These are phyloP conservation scores for Tetradesmus lagerheimii DNA, from an alignment of 139 green algal genomes.

Conservation along the genomic window DNA sequence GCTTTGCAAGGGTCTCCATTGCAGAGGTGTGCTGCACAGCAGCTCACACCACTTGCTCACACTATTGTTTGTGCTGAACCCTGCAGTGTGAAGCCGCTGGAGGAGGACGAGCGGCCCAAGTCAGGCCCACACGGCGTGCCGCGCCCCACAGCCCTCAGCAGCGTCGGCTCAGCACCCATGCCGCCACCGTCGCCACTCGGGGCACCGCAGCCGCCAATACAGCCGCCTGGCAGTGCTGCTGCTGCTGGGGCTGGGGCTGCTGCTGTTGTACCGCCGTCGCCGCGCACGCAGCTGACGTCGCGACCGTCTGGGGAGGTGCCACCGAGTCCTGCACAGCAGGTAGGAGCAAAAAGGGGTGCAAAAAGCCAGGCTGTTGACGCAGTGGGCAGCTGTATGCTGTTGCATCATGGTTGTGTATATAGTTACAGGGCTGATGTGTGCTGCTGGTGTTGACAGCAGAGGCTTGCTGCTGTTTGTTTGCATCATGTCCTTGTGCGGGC, in stretches of 20 bases:
- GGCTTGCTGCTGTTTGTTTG: neutral
- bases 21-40: too few species aligned
- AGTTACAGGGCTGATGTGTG: too few species aligned
- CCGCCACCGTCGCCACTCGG: conserved; percentile 1
- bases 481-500: too few species aligned
- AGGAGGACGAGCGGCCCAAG: conserved; percentile 29
- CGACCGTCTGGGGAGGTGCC: neutral
- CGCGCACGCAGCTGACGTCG: neutral
- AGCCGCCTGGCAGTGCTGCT: neutral
- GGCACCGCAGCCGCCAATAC: neutral
- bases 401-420: too few species aligned
- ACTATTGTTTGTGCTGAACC: neutral
- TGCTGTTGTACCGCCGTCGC: conserved; percentile 1
- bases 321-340: neutral
- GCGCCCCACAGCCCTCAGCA: neutral
- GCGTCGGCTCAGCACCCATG: neutral
- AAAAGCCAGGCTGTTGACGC: too few species aligned
- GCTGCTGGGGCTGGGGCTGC: neutral
- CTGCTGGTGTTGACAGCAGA: too few species aligned
- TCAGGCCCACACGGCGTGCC: neutral
- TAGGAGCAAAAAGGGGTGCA: too few species aligned
- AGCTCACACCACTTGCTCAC: too few species aligned
- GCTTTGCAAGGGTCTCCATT: too few species aligned
- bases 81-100: conserved; percentile 21
- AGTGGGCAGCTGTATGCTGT: neutral